These are phyloP conservation scores for Cercospora zeae-maydis DNA, from an alignment of 2,329 filamentous ascomycete genomes.

Conservation along the genomic window DNA sequence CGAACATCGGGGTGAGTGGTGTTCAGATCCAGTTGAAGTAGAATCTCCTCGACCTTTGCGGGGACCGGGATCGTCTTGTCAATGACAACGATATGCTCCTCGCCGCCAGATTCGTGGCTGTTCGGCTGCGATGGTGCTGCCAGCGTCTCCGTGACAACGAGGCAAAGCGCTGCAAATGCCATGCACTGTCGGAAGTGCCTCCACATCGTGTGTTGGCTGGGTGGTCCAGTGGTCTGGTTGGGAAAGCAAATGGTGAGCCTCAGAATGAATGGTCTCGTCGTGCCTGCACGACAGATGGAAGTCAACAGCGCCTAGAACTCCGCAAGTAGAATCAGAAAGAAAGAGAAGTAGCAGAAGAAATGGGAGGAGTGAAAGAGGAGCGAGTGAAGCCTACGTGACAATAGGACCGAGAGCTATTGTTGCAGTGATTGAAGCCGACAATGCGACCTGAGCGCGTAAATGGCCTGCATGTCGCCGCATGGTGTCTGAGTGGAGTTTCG, in stretches of 20 bases:
- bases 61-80: constrained; percentile 32
- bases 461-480: background rate
- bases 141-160: background rate
- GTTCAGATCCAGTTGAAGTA: constrained; percentile 37
- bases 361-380: background rate
- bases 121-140: background rate
- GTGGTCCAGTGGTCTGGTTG: background rate
- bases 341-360: background rate
- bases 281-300: background rate
- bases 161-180: background rate
- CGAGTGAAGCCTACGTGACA: background rate
- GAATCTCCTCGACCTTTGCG: constrained; percentile 37
- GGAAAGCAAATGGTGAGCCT: background rate
- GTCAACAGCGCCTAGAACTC: background rate
- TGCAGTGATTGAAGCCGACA: background rate
- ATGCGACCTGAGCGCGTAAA: background rate
- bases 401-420: background rate
- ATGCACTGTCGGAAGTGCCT: background rate
- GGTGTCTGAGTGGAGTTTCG: background rate
- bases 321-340: background rate
- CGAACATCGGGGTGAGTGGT: constrained; percentile 39
- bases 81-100: constrained; percentile 40
- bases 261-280: background rate
- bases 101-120: constrained; percentile 27
- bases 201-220: background rate